These are phyloP conservation scores for Pseudogymnoascus sp. DNA, from an alignment of 2,329 filamentous ascomycete species.

Conservation along the genomic window DNA sequence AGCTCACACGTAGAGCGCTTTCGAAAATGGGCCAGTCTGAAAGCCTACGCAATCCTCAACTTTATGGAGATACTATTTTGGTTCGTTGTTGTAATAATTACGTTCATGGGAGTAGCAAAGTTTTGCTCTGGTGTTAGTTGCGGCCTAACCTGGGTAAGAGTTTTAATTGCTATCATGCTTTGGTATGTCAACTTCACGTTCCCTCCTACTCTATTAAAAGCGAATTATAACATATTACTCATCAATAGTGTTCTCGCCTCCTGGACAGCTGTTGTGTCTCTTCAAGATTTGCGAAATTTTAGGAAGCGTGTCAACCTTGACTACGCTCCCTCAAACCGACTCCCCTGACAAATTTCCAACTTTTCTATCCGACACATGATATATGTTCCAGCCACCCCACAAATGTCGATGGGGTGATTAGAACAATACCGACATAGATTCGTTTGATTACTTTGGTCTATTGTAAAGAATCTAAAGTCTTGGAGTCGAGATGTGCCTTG, in stretches of 20 bases:
- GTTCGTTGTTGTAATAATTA: slow-evolving; percentile 29
- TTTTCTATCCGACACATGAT: not conserved
- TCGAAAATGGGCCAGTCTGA: slow-evolving; percentile 31
- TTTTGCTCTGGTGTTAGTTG: not conserved
- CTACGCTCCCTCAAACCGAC: not conserved
- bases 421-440: not conserved
- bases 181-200: not conserved
- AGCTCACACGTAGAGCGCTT: slow-evolving; percentile 29
- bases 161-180: not conserved
- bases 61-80: slow-evolving; percentile 36
- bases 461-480: not conserved
- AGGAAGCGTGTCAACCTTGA: not conserved
- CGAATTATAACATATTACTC: not conserved
- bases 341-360: not conserved
- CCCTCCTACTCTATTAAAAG: not conserved
- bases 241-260: not conserved
- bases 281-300: not conserved
- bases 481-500: not conserved
- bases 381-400: not conserved
- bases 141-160: not conserved
- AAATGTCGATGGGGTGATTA: not conserved
- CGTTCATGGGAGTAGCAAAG: slow-evolving; percentile 9
- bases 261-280: not conserved
- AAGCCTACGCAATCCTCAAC: slow-evolving; percentile 35
- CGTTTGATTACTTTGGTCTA: not conserved